Conservation (phyloP, 352 stramenopile genomes). For the Thalassiosira ordinaria region DNA sequence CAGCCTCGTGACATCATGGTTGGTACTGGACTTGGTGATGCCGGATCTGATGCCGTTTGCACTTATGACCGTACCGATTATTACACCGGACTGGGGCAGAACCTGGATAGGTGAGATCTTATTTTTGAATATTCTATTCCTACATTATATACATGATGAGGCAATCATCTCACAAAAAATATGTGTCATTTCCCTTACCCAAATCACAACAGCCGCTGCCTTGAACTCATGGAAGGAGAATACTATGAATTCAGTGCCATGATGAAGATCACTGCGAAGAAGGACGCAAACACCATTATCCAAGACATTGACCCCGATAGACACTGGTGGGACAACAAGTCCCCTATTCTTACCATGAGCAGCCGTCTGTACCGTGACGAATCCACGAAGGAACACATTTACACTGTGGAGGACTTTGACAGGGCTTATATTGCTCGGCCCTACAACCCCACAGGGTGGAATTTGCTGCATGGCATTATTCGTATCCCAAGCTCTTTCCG, state of each 20-base stretch:
- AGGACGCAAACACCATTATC: slow-evolving; percentile 11
- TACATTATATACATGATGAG: no score
- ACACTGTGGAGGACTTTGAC: slow-evolving; percentile 18
- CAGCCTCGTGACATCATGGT: slow-evolving; percentile 22
- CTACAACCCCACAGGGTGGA: slow-evolving; percentile 42
- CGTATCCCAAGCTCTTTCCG: background rate
- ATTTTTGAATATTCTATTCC: no score
- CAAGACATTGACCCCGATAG: slow-evolving; percentile 41
- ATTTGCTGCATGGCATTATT: slow-evolving; percentile 51
- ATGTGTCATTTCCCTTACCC: no score
- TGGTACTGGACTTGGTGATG: slow-evolving; percentile 23
- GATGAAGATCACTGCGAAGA: slow-evolving; percentile 44
- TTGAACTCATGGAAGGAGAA: slow-evolving; percentile 32
- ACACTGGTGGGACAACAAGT: slow-evolving; percentile 16
- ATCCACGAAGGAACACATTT: slow-evolving; percentile 35
- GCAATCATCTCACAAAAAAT: no score
- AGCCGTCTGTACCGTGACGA: slow-evolving; percentile 22
- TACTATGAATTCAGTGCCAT: slow-evolving; percentile 60
- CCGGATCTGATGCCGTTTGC: slow-evolving; percentile 48
- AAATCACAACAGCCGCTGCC: slow-evolving; percentile 50
- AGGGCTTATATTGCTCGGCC: slow-evolving; percentile 31
- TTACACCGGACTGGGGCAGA: slow-evolving; percentile 52
- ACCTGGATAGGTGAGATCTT: no score
- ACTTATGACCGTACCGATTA: slow-evolving; percentile 28
- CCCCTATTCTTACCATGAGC: slow-evolving; percentile 28